Base-by-base conservation (phyloP, 2,329 filamentous ascomycete species). In the Blastomyces parvus region DNA sequence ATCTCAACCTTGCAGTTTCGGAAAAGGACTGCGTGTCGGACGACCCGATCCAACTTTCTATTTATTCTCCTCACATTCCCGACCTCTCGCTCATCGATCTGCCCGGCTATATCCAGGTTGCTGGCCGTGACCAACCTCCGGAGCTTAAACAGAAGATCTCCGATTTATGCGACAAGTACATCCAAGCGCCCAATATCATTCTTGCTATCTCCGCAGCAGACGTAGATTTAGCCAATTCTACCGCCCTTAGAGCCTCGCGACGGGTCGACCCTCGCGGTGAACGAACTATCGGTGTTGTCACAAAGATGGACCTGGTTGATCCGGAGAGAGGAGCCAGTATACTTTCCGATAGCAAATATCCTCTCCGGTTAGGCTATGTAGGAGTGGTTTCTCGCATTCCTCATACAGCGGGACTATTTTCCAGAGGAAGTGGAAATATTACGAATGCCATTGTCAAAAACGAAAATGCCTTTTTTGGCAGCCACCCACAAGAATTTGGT, bases 231-330 rank as follows among this genome's bases (percentile, higher is more conserved):
- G 94, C 94, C 27, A 99, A 99, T 75, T 99, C 94, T 1, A 94
- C 94, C 7, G 92, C 94, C 6, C 78, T 99, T 30, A 84, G 92
- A 69, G 91, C 94, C 22, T 96, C 92, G 68, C 85, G 94, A 66
- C 85, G 93, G 69, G 92, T 97, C 36, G 94, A 99, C 71, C 94
- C 94, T 1, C 84, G 94, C 65, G 94, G 94, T 62, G 94, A 99
- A 77, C 84, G 94, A 66, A 99, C 94, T 0, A 99, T 99, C 72
- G 94, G 94, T 55, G 94, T 99, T n/a, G 88, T 99, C 52, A 99
- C 94, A 2, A 99, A 99, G 79, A 97, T 99, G 93, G 94, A 99
- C 71, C 82, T 99, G 27, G 92, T 99, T 8, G 93, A 97, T 69
- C 83, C 94, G 2, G 80, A 81, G 8, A 86, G 93, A 64, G 94